Conservation (phyloP, 371 early-diverging fungal species). For the Sporodiniella umbellata region DNA sequence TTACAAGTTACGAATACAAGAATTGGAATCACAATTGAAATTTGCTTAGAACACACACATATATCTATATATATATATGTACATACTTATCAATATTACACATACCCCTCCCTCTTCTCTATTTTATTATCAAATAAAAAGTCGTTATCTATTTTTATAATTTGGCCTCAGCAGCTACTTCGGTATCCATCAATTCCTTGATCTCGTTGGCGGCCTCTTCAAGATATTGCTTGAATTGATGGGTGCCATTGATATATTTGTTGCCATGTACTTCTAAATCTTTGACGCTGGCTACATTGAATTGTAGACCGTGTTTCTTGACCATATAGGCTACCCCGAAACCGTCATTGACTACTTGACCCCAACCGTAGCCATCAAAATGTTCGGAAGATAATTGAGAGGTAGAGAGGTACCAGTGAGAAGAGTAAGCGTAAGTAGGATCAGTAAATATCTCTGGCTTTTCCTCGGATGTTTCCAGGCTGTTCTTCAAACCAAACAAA, state of each 20-base stretch:
- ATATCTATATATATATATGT: no score
- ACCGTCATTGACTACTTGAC: constrained; percentile 92
- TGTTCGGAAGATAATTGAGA: constrained; percentile 89
- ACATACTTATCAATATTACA: no score
- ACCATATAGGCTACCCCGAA: constrained; percentile 95
- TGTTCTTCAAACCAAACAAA: constrained; percentile 66
- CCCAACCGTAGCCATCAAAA: constrained; percentile 95
- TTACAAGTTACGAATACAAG: constrained; percentile 63
- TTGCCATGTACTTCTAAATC: constrained; percentile 47
- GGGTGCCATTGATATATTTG: constrained; percentile 39
- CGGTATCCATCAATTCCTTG: constrained; percentile 60
- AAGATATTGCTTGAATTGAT: constrained; percentile 53
- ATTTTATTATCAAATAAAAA: neutral
- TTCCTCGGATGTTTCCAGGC: constrained; percentile 64
- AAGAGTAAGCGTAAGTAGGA: constrained; percentile 75
- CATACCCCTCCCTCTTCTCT: neutral
- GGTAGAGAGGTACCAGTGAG: constrained; percentile 92
- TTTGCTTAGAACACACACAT: no score
- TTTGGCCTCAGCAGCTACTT: constrained; percentile 44
- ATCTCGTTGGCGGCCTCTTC: constrained; percentile 73
- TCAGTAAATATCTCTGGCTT: constrained; percentile 85
- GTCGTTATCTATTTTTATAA: no score
- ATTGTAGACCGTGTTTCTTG: constrained; percentile 76
- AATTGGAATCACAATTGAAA: constrained; percentile 63
- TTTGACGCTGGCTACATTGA: constrained; percentile 78